Evolutionary conservation across 202 grass and related monocot genomes (phyloP).

Genomic region (Alloteropsis angusta): DNA sequence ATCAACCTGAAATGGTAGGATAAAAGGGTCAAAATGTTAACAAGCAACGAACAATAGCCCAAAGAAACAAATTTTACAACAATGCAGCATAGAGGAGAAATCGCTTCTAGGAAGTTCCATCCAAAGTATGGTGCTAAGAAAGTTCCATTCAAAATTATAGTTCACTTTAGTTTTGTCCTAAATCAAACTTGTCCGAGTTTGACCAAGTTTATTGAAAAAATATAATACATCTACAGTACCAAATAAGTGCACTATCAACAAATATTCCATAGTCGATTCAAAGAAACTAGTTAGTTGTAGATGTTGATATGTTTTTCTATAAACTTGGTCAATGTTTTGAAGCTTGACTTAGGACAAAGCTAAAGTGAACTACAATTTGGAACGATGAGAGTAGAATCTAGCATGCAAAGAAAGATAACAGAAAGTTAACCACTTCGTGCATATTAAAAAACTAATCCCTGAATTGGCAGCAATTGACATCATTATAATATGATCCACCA

Average conservation of each 20-base stretch:
- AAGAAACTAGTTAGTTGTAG: too few relatives aligned
- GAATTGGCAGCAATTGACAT: not conserved
- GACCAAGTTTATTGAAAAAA: too few relatives aligned
- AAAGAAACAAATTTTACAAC: constrained; percentile 1
- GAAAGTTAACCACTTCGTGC: not conserved
- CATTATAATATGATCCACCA: not conserved
- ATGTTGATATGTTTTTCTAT: too few relatives aligned
- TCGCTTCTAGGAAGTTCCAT: not conserved
- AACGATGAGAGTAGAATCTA: not conserved
- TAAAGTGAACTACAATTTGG: too few relatives aligned
- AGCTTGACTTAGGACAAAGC: too few relatives aligned
- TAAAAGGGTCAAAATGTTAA: constrained; percentile 4
- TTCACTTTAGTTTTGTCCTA: too few relatives aligned
- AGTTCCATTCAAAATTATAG: not conserved
- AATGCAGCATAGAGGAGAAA: constrained; percentile 8
- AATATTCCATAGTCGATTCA: too few relatives aligned
- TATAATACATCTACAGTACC: too few relatives aligned
- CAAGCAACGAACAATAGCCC: not conserved
- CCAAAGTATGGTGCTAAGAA: not conserved
- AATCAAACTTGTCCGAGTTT: too few relatives aligned
- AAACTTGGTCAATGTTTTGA: too few relatives aligned
- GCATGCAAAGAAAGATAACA: not conserved
- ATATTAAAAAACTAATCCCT: constrained; percentile 1
- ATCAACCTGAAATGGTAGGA: constrained; percentile 59
- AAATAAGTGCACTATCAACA: too few relatives aligned